A percentile compares a stretch with the other conserved stretches of the same genome.
phyloP scores from a whole-genome alignment of 2,329 filamentous ascomycete species.

The Neofusicoccum laricinum region DNA sequence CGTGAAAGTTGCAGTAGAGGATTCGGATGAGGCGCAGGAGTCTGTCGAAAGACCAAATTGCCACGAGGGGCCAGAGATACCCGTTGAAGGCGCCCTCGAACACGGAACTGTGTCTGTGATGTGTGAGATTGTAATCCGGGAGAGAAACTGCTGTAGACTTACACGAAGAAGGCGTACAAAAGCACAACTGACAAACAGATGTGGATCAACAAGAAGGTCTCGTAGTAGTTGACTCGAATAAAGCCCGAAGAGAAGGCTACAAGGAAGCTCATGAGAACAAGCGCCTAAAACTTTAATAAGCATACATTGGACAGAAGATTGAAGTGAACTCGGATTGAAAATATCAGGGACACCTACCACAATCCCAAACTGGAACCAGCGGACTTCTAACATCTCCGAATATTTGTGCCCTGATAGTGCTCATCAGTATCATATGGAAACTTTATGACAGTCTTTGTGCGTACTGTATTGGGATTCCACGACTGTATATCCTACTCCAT shows the following conservation, averaged over 20 bases:
- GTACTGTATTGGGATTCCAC: conserved; percentile 35
- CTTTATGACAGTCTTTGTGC: background rate
- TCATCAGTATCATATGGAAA: background rate
- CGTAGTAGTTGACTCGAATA: conserved; percentile 50
- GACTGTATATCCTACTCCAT: conserved; percentile 59
- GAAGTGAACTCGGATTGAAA: too few species aligned
- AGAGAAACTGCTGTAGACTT: conserved; percentile 25
- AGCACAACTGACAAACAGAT: conserved; percentile 41
- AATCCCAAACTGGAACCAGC: background rate
- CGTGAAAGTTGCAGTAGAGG: conserved; percentile 43
- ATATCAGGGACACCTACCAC: background rate
- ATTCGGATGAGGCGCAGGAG: conserved; percentile 45
- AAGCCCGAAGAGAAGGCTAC: conserved; percentile 51
- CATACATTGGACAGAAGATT: too few species aligned
- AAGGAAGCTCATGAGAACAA: conserved; percentile 43
- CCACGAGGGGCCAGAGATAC: conserved; percentile 50
- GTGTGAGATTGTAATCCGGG: conserved; percentile 16
- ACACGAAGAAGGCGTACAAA: conserved; percentile 53
- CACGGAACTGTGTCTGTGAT: conserved; percentile 50
- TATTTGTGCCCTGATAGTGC: background rate
- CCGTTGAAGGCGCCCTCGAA: conserved; percentile 49
- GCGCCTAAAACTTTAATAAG: conserved; percentile 21
- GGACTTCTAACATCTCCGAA: background rate
- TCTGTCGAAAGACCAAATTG: conserved; percentile 52
- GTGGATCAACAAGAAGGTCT: conserved; percentile 44